Conservation (phyloP, 106 monocot genomes). For the Vanilla planifolia region DNA sequence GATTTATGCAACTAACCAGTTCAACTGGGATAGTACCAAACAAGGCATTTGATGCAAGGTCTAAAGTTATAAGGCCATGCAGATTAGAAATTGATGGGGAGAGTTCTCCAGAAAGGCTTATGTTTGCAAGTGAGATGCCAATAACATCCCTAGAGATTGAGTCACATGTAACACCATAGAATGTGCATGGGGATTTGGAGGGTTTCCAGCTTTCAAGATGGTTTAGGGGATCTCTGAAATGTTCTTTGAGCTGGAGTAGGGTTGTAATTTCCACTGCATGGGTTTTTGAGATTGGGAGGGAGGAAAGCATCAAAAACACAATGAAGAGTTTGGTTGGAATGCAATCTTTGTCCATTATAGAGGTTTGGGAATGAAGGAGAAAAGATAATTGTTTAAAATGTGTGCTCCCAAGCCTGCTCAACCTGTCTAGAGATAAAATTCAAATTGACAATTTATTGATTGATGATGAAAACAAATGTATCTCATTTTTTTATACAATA, state of each 20-base stretch:
- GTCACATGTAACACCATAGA: conserved; percentile 60
- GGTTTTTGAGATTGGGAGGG: conserved; percentile 15
- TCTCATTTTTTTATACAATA: too few species aligned
- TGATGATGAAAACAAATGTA: too few species aligned
- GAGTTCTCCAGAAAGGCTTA: conserved; percentile 58
- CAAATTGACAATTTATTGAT: too few species aligned
- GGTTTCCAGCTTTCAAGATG: conserved; percentile 43
- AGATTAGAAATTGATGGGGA: conserved; percentile 42
- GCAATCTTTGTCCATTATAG: conserved; percentile 17
- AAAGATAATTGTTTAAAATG: too few species aligned
- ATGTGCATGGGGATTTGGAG: conserved; percentile 41
- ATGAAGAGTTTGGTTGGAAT: conserved; percentile 10
- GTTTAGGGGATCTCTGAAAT: conserved; percentile 48
- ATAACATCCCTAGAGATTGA: conserved; percentile 28
- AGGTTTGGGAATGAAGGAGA: too few species aligned
- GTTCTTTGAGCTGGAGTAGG: conserved; percentile 51
- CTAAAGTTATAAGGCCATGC: conserved; percentile 19
- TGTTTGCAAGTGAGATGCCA: conserved; percentile 41
- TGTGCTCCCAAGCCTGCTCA: too few species aligned
- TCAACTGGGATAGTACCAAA: conserved; percentile 42
- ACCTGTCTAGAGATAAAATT: too few species aligned
- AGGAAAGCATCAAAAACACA: conserved; percentile 17
- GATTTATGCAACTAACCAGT: conserved; percentile 39
- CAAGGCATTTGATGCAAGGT: conserved; percentile 35
- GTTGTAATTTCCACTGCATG: conserved; percentile 24